These are phyloP conservation scores for Fraxinus excelsior DNA, from an alignment of 257 asterid species.

Conservation along the genomic window DNA sequence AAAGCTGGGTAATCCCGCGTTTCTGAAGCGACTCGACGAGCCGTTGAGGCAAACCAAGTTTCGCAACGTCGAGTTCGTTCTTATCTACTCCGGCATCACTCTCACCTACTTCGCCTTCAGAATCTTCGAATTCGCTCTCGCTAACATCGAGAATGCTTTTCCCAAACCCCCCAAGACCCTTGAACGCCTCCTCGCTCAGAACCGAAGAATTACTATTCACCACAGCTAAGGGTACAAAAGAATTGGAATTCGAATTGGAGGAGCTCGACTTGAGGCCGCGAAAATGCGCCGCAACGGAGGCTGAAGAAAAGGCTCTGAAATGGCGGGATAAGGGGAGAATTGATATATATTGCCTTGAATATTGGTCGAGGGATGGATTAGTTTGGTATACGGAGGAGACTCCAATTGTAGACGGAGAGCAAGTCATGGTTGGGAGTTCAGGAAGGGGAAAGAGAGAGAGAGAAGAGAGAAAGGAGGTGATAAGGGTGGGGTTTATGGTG, in stretches of 20 bases:
- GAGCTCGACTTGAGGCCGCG: constrained; percentile 16
- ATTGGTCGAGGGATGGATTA: constrained; percentile 44
- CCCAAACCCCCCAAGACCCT: constrained; percentile 65
- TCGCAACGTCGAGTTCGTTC: constrained; percentile 62
- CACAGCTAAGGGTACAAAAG: constrained; percentile 49
- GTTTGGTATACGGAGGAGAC: constrained; percentile 63
- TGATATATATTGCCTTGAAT: constrained; percentile 40
- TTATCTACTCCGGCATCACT: constrained; percentile 23
- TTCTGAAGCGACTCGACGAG: constrained; percentile 70
- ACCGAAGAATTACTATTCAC: constrained; percentile 49
- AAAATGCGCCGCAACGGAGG: neutral
- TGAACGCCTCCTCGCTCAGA: constrained; percentile 55
- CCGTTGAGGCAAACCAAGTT: constrained; percentile 75
- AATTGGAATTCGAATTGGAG: constrained; percentile 19
- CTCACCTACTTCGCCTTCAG: constrained; percentile 37
- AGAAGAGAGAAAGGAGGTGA: neutral
- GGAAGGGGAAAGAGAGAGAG: neutral
- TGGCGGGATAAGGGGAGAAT: constrained; percentile 47
- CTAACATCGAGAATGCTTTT: constrained; percentile 44
- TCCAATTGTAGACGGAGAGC: constrained; percentile 55
- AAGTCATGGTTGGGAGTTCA: constrained; percentile 45
- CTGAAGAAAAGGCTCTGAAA: constrained; percentile 35
- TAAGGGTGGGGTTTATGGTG: constrained; percentile 24
- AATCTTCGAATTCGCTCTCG: constrained; percentile 47
- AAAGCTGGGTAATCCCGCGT: constrained; percentile 81